Evolutionary conservation across 2,329 filamentous ascomycete species (phyloP).

Genomic region (Colletotrichum karsti): DNA sequence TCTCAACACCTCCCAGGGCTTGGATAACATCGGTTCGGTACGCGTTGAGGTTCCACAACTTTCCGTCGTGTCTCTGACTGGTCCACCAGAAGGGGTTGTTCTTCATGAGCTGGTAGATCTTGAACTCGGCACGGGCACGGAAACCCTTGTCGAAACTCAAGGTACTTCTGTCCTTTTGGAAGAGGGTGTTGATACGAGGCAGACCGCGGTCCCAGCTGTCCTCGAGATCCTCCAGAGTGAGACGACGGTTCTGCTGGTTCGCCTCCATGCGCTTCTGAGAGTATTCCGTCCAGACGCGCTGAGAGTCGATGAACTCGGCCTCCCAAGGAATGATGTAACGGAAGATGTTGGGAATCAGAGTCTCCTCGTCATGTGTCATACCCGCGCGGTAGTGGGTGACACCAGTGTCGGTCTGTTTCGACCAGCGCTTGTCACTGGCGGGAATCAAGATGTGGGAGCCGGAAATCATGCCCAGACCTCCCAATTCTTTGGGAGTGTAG

Average conservation of each 20-base stretch:
- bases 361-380: constrained; percentile 99
- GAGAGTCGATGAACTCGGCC: constrained; percentile 97
- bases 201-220: constrained; percentile 98
- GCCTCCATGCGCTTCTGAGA: constrained; percentile 97
- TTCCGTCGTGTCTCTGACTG: constrained; percentile 94
- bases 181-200: constrained; percentile 96
- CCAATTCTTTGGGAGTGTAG: constrained; percentile 97
- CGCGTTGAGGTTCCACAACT: constrained; percentile 95
- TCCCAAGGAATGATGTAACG: constrained; percentile 99
- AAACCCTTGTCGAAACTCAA: constrained; percentile 99
- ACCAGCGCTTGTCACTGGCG: constrained; percentile 97
- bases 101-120: constrained; percentile 98
- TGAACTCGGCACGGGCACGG: constrained; percentile 94
- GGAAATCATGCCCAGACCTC: constrained; percentile 98
- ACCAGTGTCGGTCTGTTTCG: constrained; percentile 95
- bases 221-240: constrained; percentile 95
- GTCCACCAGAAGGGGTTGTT: constrained; percentile 99
- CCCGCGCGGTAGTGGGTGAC: constrained; percentile 97
- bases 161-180: constrained; percentile 98
- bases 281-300: constrained; percentile 99
- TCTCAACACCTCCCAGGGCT: constrained; percentile 94
- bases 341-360: constrained; percentile 98
- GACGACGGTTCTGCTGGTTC: constrained; percentile 93
- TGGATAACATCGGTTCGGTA: constrained; percentile 98
- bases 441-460: constrained; percentile 98